Base-by-base conservation (phyloP, 2,329 filamentous ascomycete species). In the Diplodia mutila region DNA sequence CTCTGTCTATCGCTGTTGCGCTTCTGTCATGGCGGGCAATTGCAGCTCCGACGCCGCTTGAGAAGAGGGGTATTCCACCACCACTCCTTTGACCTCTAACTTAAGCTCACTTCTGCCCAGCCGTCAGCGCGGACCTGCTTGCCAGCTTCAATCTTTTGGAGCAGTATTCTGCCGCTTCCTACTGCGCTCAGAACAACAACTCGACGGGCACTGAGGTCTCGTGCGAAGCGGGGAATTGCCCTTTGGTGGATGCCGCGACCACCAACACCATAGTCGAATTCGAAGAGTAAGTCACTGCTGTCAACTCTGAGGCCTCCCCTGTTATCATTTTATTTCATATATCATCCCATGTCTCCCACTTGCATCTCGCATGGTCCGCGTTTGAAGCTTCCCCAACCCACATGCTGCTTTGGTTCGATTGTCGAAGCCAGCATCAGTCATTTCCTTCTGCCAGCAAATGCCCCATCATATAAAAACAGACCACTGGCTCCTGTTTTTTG, bases 151-250 rank as follows among this genome's bases (percentile, higher is more conserved):
- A 67, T 11, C 46, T 69, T 55, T 55, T 67, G 6, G 78, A 81
- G 37, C 77, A 84, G 67, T 84, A 81, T 70, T 75, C 82, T 5
- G 81, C 80, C 4, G 81, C 82, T 12, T 75, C 81, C 21, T 84
- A 84, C 70, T 84, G 82, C 71, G 68, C 75, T 1, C 71, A 68
- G 51, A 83, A 82, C 71, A 54, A 65, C 27, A 32, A 65, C 21
- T 54, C 48, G 27, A 25, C 61, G 8, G 61, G 61, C 27, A 53
- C 61, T 9, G 29, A 65, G 14, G 34, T 65, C 12, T 42, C 49
- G 37, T 65, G 61, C 29, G 23, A 34, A 14, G 39, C 61, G 11
- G 61, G 61, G 1, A 65, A 65, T 21, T 65, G 61, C 51, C 61
- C 61, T 12, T 37, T 54, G 29, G 61, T 65, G 18, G 48, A 75